Evolutionary conservation across 106 monocot species (phyloP).

Genomic region (Allium cepa): DNA sequence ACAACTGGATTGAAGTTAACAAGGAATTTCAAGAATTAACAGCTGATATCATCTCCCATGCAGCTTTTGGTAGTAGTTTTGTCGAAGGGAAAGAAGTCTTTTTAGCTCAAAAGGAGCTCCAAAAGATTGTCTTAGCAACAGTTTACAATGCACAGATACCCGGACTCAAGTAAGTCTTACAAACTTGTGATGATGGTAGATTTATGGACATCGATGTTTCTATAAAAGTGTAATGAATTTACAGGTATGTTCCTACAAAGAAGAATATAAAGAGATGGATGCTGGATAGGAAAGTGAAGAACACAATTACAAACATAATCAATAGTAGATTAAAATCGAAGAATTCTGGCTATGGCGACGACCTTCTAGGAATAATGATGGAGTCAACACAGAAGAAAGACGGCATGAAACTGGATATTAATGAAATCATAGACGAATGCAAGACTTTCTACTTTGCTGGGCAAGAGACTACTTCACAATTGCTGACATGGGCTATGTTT

Average conservation of each 20-base stretch:
- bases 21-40: slow-evolving; percentile 42
- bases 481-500: too few relatives aligned
- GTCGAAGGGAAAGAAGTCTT: slow-evolving; percentile 46
- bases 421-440: neutral
- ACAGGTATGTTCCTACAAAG: neutral
- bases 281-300: neutral
- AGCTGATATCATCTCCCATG: slow-evolving; percentile 50
- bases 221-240: neutral
- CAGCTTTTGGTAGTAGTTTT: slow-evolving; percentile 48
- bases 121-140: slow-evolving; percentile 4
- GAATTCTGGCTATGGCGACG: neutral
- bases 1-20: slow-evolving; percentile 20
- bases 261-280: neutral
- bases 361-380: neutral
- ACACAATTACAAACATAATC: neutral
- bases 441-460: too few relatives aligned
- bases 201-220: too few relatives aligned
- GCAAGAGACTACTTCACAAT: too few relatives aligned
- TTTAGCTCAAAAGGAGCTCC: slow-evolving; percentile 36
- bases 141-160: slow-evolving; percentile 10
- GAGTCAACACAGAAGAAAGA: neutral
- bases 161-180: slow-evolving; percentile 21
- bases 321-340: neutral
- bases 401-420: neutral
- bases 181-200: too few relatives aligned